Conservation (phyloP, 371 early-diverging fungal species). For the Apophysomyces ossiformis region DNA sequence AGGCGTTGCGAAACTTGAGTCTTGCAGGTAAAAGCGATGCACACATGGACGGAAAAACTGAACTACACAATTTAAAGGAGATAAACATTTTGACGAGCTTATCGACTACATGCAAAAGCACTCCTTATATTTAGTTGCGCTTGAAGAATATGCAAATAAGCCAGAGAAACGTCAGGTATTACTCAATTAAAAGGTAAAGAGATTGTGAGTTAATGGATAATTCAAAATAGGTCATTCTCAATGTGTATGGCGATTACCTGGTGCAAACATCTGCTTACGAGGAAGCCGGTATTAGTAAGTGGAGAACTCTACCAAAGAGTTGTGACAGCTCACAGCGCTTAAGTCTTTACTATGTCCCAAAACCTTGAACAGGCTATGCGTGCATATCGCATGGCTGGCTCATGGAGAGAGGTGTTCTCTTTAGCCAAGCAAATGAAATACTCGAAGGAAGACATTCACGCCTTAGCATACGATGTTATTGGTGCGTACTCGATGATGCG, state of each 20-base stretch:
- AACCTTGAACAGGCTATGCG: conserved; percentile 66
- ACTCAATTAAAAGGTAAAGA: not conserved
- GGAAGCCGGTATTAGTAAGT: conserved; percentile 71
- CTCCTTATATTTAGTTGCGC: conserved; percentile 64
- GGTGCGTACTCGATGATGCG: conserved; percentile 16
- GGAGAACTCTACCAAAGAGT: conserved; percentile 3
- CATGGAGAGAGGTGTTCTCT: conserved; percentile 75
- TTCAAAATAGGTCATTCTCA: conserved; percentile 49
- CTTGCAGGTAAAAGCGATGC: conserved; percentile 48
- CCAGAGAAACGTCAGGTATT: conserved; percentile 43
- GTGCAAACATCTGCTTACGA: conserved; percentile 56
- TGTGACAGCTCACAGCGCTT: not conserved
- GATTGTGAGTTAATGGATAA: conserved; percentile 10
- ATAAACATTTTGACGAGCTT: conserved; percentile 70
- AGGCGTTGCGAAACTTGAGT: conserved; percentile 76
- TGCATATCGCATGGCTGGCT: conserved; percentile 66
- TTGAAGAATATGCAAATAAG: conserved; percentile 61
- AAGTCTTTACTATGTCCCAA: conserved; percentile 70
- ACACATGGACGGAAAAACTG: not conserved
- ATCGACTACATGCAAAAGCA: conserved; percentile 68
- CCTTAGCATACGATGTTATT: conserved; percentile 53
- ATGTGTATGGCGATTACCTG: conserved; percentile 71
- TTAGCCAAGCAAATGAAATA: conserved; percentile 68
- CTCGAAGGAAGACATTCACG: conserved; percentile 50
- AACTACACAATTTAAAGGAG: conserved; percentile 29